These are phyloP conservation scores for Colletotrichum orchidophilum DNA, from an alignment of 2,329 filamentous ascomycete genomes.

Conservation along the genomic window DNA sequence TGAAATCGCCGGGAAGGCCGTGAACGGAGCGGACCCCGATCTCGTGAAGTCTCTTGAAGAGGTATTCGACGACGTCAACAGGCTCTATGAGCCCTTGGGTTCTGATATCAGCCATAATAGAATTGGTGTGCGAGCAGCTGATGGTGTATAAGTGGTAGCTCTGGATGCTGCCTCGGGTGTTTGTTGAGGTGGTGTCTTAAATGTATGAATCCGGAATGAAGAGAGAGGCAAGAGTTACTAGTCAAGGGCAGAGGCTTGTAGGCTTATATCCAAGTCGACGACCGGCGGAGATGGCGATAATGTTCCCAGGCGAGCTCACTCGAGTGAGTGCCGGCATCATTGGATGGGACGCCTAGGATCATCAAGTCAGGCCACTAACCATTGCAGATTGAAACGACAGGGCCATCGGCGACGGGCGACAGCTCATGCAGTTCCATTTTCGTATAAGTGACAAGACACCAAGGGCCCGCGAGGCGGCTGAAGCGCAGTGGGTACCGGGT, in stretches of 20 bases:
- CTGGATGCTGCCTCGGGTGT: neutral
- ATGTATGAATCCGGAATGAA: neutral
- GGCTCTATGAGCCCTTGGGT: conserved; percentile 56
- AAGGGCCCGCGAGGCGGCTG: neutral
- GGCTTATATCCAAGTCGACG: conserved; percentile 15
- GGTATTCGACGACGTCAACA: conserved; percentile 72
- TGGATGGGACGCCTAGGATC: neutral
- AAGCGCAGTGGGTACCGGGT: neutral
- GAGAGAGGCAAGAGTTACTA: neutral
- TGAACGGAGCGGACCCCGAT: conserved; percentile 73
- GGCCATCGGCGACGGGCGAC: conserved; percentile 15
- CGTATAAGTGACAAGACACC: neutral
- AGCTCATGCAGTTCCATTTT: neutral
- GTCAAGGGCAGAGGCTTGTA: neutral
- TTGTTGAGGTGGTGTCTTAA: neutral
- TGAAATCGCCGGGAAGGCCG: conserved; percentile 79
- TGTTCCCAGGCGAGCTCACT: neutral
- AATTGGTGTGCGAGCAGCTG: neutral
- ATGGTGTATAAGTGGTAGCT: neutral
- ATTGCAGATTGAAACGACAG: neutral
- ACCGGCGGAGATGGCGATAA: neutral
- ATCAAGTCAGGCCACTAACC: conserved; percentile 20
- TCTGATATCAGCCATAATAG: conserved; percentile 48
- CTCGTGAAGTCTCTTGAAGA: conserved; percentile 72
- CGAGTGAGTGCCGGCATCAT: neutral